Conservation (phyloP, 2,329 filamentous ascomycete genomes). For the Cryphonectria naterciae region DNA sequence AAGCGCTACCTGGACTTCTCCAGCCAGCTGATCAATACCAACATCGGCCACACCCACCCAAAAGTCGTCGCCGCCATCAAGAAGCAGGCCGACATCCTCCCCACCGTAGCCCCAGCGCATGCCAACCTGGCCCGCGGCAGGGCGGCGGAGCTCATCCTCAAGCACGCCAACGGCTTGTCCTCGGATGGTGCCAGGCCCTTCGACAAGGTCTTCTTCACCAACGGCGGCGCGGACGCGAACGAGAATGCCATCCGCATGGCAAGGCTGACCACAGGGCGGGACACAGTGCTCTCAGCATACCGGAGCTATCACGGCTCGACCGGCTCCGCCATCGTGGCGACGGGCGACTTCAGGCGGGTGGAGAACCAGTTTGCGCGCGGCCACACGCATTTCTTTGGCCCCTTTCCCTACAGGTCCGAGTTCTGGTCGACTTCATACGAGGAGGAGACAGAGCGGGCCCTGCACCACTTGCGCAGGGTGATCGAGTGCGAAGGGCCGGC, state of each 20-base stretch:
- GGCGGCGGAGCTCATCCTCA: conserved; percentile 28
- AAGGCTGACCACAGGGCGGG: conserved; percentile 24
- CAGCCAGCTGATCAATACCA: conserved; percentile 28
- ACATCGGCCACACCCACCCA: conserved; percentile 27
- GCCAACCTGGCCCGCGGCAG: conserved; percentile 27
- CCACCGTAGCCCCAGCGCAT: conserved; percentile 25
- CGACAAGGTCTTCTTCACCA: conserved; percentile 30
- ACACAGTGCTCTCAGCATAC: conserved; percentile 29
- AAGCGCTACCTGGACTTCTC: conserved; percentile 30
- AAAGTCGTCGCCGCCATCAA: conserved; percentile 29
- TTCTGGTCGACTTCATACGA: conserved; percentile 27
- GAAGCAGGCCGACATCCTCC: conserved; percentile 24
- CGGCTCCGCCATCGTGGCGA: conserved; percentile 29
- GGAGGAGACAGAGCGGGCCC: conserved; percentile 24
- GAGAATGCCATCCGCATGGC: conserved; percentile 30
- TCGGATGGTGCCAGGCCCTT: conserved; percentile 11
- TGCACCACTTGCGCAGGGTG: conserved; percentile 27
- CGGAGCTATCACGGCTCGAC: conserved; percentile 35
- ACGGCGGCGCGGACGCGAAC: conserved; percentile 28
- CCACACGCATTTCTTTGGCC: conserved; percentile 28
- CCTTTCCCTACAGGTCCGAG: conserved; percentile 26
- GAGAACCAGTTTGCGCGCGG: conserved; percentile 28
- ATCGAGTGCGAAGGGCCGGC: conserved; percentile 26
- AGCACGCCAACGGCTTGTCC: conserved; percentile 20
- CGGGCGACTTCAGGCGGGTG: conserved; percentile 34